Base-by-base conservation (phyloP, 495 filamentous ascomycete genomes). In the Neurospora sp. region DNA sequence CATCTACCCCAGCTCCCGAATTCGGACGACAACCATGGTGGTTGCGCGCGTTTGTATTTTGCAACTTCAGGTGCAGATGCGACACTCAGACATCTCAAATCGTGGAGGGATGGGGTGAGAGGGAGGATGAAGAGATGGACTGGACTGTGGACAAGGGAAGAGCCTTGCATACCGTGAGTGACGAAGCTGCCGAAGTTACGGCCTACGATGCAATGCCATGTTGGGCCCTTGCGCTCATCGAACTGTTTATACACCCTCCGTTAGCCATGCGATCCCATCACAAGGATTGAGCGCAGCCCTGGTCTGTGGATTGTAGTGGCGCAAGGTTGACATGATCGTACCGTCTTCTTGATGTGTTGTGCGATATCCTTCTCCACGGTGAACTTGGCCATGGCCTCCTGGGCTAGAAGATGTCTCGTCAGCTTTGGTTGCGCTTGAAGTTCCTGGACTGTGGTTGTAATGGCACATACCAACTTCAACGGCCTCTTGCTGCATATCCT, bases 101-200 rank as follows among this genome's bases (percentile, higher is more conserved):
- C 35, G 68, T 31, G 37, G 42, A 20, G 10, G 20, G 71, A 39
- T 16, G 39, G 22, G 45, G n/a, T 20, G 9, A 68, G 41, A 45
- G 40, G 71, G 40, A 68, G 18, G 31, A 44, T 59, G 10, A 59
- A 59, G 48, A 59, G 20, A 27, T 1, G 20, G 10, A 14, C 10
- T 59, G 48, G 48, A 59, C 48, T 59, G 40, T 35, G 9, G 31
- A 41, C 1, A 38, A 35, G 12, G 40, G 45, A 44, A 42, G 68
- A 69, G 38, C 6, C 53, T 12, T 35, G 41, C 87, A 73, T 88
- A 97, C 94, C 96, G 79, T 99, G 96, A 37, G 96, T 99, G 59
- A 99, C 96, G 76, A 97, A 99, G 84, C 95, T 98, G 77, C 96
- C 96, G 82, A 98, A 99, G 86, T 99, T 98, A 72, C 96, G 88